Conservation (phyloP, 352 stramenopile genomes). For the Peronospora belbahrii region DNA sequence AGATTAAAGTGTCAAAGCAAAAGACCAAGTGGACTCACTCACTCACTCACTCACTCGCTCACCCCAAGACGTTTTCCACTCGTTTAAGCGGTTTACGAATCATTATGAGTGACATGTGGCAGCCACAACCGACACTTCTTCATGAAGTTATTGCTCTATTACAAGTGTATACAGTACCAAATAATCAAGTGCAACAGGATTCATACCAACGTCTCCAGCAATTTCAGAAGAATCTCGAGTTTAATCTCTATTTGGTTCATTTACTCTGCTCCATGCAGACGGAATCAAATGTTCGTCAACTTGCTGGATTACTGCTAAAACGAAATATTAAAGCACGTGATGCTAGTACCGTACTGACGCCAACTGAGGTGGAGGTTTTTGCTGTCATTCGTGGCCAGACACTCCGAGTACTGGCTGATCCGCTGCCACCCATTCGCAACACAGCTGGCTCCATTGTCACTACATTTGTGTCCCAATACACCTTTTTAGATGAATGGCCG, state of each 20-base stretch:
- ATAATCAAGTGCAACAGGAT: constrained; percentile 81
- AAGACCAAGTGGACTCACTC: too few relatives aligned
- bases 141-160: constrained; percentile 73
- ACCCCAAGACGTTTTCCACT: too few relatives aligned
- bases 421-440: constrained; percentile 62
- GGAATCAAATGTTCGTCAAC: constrained; percentile 62
- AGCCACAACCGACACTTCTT: constrained; percentile 66
- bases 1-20: too few relatives aligned
- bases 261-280: constrained; percentile 56
- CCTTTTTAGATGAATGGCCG: constrained; percentile 83
- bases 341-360: constrained; percentile 37
- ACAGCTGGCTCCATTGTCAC: constrained; percentile 72
- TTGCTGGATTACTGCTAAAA: constrained; percentile 79
- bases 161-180: constrained; percentile 73
- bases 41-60: not conserved
- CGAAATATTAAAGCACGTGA: constrained; percentile 80
- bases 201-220: constrained; percentile 78
- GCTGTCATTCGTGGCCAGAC: constrained; percentile 75
- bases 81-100: constrained; percentile 1
- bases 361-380: constrained; percentile 65
- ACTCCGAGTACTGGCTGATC: constrained; percentile 57
- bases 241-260: constrained; percentile 85
- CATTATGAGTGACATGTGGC: constrained; percentile 47
- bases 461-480: constrained; percentile 83
- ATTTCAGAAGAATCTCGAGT: constrained; percentile 86